A percentile compares a stretch with the other conserved stretches of the same genome.
Conservation (phyloP, 1,284 basidiomycete genomes). For the Ustilago trichophora region DNA sequence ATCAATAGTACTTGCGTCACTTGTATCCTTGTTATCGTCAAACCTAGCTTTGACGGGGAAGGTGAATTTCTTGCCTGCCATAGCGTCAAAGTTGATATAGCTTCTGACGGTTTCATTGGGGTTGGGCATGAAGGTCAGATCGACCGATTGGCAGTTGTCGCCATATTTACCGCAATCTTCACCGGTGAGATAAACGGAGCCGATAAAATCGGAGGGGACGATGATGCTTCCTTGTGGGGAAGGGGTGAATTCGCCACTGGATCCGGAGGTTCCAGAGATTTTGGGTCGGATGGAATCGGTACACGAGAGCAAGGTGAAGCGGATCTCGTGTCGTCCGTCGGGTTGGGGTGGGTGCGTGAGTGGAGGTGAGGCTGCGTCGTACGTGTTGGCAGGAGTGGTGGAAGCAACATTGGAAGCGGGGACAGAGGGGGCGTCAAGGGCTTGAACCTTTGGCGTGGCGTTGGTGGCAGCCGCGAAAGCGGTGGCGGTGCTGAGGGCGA, state of each 20-base stretch:
- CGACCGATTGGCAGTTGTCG: conserved; percentile 25
- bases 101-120: conserved; percentile 23
- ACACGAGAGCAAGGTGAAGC: conserved; percentile 25
- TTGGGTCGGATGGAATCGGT: conserved; percentile 20
- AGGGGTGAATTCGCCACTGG: conserved; percentile 12
- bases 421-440: neutral
- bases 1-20: conserved; percentile 11
- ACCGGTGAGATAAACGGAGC: conserved; percentile 33
- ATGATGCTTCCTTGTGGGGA: conserved; percentile 19
- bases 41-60: conserved; percentile 36
- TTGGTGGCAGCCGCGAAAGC: neutral
- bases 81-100: conserved; percentile 34
- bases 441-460: conserved; percentile 1
- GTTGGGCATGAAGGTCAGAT: conserved; percentile 31
- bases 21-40: conserved; percentile 18
- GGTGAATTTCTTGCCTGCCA: conserved; percentile 28
- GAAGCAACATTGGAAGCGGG: neutral
- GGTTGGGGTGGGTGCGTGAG: conserved; percentile 13
- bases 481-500: neutral
- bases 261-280: conserved; percentile 29
- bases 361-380: conserved; percentile 9
- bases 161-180: conserved; percentile 33
- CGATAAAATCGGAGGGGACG: conserved; percentile 34
- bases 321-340: conserved; percentile 36
- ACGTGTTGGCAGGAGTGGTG: neutral